Base-by-base conservation (phyloP, 2,329 filamentous ascomycete species). In the Colletotrichum sp. region DNA sequence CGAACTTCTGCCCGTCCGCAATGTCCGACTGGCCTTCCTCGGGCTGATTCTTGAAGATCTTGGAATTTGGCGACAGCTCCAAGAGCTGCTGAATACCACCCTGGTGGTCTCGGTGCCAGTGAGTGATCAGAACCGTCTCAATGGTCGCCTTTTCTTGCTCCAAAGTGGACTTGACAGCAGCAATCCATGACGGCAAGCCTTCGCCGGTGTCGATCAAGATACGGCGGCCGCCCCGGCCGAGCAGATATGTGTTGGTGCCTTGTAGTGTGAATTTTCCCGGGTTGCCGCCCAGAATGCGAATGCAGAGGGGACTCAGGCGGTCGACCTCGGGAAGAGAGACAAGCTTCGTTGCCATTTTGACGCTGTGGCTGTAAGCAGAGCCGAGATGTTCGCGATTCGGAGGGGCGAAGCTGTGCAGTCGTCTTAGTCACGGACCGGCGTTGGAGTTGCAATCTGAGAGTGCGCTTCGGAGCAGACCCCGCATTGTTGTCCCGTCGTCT, bases 211-310 rank as follows among this genome's bases (percentile, higher is more conserved):
- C 97, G 81, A 99, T 92, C 26, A 99, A 90, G 75, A 99, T 89
- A 12, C 97, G 93, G 8, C 87, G 85, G 8, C 87, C 83, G 5
- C 96, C 96, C 8, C 90, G 93, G 75, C 97, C 97, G 75, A 99
- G 82, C 21, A 99, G 90, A 84, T 99, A 99, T 39, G 97, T 99
- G 84, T 99, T 99, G 79, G 97, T 98, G 77, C 96, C 94, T 85
- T 94, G 91, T 13, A 94, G 86, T 6, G 91, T 90, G 81, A 93
- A 93, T 88, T 98, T 98, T 82, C 95, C 92, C 15, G 97, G 96
- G 85, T 99, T 99, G 10, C 95, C 95, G 75, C 94, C 97, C 21
- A 99, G 88, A 77, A 99, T 95, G 72, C 97, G 92, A 78, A 98
- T 94, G 60, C 96, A 94, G 16, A 91, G 88, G 24, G 94, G 90